Conservation (phyloP, 306 rosid species). For the Cicer chorassanicum region DNA sequence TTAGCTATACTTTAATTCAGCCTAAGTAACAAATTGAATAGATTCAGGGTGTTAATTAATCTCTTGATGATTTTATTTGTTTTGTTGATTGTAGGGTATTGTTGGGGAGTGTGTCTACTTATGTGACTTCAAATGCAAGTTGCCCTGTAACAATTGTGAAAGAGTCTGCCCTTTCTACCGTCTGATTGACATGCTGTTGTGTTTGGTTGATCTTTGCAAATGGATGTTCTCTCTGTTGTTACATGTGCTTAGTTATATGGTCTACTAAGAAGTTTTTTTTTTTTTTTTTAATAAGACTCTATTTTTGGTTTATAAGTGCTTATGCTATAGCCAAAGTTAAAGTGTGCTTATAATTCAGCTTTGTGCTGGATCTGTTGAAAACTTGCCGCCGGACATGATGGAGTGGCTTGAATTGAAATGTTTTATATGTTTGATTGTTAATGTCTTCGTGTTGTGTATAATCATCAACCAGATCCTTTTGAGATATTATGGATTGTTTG, state of each 20-base stretch:
- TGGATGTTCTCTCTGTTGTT: background rate
- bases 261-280: background rate
- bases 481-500: conserved; percentile 1
- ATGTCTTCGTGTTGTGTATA: conserved; percentile 2
- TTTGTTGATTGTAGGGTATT: conserved; percentile 52
- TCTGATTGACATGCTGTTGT: conserved; percentile 43
- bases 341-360: conserved; percentile 39
- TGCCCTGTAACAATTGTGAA: conserved; percentile 62
- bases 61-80: conserved; percentile 24
- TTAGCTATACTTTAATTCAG: background rate
- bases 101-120: conserved; percentile 63
- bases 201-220: conserved; percentile 20
- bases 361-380: conserved; percentile 38
- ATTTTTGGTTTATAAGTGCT: conserved; percentile 34
- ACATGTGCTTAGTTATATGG: conserved; percentile 31
- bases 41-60: conserved; percentile 16
- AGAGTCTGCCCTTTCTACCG: conserved; percentile 36
- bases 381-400: background rate
- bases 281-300: background rate
- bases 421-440: conserved; percentile 4
- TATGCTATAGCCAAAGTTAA: conserved; percentile 4
- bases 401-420: conserved; percentile 27
- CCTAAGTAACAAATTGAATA: conserved; percentile 5
- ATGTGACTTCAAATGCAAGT: conserved; percentile 54
- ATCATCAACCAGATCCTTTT: background rate